phyloP scores from a whole-genome alignment of 441 rosid species.

The Euphorbia schlechtendalii region DNA sequence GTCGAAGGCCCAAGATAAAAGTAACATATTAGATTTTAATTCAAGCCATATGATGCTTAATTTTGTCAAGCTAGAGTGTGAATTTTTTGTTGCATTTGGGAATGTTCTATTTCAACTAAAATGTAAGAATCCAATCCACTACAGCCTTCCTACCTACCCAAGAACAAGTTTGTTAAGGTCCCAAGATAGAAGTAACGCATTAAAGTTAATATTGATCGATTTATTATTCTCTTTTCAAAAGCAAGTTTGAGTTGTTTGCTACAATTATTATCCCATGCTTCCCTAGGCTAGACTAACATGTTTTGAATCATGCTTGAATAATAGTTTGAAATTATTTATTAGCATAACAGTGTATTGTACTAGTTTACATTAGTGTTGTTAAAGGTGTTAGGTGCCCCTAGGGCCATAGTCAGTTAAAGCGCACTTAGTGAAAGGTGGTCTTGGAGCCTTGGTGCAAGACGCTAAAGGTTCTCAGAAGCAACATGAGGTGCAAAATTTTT shows the following conservation, averaged over 20 bases:
- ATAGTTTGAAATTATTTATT: not conserved
- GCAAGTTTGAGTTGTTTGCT: not conserved
- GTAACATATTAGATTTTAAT: not conserved
- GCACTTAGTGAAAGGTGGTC: no score
- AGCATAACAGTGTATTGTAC: not conserved
- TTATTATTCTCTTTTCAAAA: no score
- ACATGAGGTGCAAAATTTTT: no score
- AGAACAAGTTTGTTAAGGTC: not conserved
- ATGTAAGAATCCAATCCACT: not conserved
- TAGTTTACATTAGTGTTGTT: not conserved
- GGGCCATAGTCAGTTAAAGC: no score
- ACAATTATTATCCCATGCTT: not conserved
- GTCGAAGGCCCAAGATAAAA: not conserved
- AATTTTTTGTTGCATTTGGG: not conserved
- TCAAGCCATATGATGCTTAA: not conserved
- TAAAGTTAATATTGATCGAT: no score
- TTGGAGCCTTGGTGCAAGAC: no score
- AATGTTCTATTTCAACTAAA: not conserved
- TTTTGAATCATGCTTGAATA: not conserved
- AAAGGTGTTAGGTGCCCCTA: no score
- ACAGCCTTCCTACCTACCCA: not conserved
- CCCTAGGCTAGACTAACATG: not conserved
- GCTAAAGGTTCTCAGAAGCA: no score
- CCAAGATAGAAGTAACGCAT: not conserved
- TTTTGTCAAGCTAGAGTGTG: not conserved